These are phyloP conservation scores for Zopfia rhizophila DNA, from an alignment of 2,329 filamentous ascomycete species.

Conservation along the genomic window DNA sequence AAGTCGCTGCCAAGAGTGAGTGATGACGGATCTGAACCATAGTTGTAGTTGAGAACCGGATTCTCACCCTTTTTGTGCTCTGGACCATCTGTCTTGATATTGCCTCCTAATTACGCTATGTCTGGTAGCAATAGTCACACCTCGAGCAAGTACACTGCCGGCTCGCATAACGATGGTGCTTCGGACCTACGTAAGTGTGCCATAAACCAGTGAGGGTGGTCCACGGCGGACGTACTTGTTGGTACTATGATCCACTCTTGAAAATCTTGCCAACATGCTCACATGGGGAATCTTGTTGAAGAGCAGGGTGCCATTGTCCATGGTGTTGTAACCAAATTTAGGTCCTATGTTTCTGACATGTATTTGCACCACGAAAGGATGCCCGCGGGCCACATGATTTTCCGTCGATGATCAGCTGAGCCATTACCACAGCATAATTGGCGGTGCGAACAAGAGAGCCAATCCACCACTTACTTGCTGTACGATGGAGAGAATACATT, in stretches of 20 bases:
- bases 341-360: slow-evolving; percentile 84
- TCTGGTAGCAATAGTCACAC: slow-evolving; percentile 80
- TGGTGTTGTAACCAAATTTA: slow-evolving; percentile 82
- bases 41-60: slow-evolving; percentile 81
- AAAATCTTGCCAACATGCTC: slow-evolving; percentile 78
- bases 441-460: slow-evolving; percentile 79
- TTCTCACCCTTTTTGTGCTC: slow-evolving; percentile 70
- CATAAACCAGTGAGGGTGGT: slow-evolving; percentile 75
- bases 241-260: slow-evolving; percentile 73
- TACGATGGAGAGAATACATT: slow-evolving; percentile 77
- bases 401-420: slow-evolving; percentile 75
- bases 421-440: slow-evolving; percentile 82
- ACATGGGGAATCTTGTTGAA: slow-evolving; percentile 82
- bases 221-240: slow-evolving; percentile 74
- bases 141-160: slow-evolving; percentile 75
- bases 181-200: slow-evolving; percentile 79
- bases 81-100: slow-evolving; percentile 78
- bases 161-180: slow-evolving; percentile 79
- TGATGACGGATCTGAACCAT: slow-evolving; percentile 81
- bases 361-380: slow-evolving; percentile 82
- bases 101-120: slow-evolving; percentile 80
- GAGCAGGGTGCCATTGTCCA: slow-evolving; percentile 84
- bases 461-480: slow-evolving; percentile 87
- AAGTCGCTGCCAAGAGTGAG: slow-evolving; percentile 77
- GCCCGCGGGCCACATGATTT: slow-evolving; percentile 77